These are phyloP conservation scores for Saitozyma sp. DNA, from an alignment of 768 basidiomycete genomes.

Conservation along the genomic window DNA sequence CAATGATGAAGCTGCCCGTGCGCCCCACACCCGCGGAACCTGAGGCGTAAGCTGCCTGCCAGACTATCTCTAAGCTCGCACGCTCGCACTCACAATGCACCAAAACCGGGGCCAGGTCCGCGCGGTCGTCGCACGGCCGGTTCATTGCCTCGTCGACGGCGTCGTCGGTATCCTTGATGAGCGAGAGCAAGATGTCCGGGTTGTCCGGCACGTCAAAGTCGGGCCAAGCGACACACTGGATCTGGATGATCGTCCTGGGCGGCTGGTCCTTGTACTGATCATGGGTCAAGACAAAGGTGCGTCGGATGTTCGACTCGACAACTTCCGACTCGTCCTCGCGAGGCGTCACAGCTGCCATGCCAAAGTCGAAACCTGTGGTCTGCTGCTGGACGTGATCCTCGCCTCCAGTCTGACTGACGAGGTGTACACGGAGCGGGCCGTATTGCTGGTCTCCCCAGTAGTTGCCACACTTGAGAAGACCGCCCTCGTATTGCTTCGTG, in stretches of 20 bases:
- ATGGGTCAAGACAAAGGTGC: slow-evolving; percentile 67
- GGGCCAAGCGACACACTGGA: slow-evolving; percentile 94
- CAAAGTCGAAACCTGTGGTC: slow-evolving; percentile 57
- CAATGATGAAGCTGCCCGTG: slow-evolving; percentile 88
- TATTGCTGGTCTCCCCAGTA: slow-evolving; percentile 73
- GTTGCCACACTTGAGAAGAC: slow-evolving; percentile 82
- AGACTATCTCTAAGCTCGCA: neutral
- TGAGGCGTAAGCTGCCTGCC: slow-evolving; percentile 2
- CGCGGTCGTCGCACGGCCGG: slow-evolving; percentile 2
- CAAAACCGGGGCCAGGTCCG: slow-evolving; percentile 40
- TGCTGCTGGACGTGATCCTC: slow-evolving; percentile 47
- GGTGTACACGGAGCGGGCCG: slow-evolving; percentile 68
- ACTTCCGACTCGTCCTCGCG: neutral
- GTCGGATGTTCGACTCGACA: slow-evolving; percentile 50
- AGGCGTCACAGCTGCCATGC: slow-evolving; percentile 37
- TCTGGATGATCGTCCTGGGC: slow-evolving; percentile 71
- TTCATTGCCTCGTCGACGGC: slow-evolving; percentile 29
- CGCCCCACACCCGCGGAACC: slow-evolving; percentile 91
- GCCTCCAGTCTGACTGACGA: slow-evolving; percentile 58
- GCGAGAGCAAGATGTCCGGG: slow-evolving; percentile 68
- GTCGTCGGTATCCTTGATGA: slow-evolving; percentile 70
- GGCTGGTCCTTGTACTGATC: slow-evolving; percentile 62
- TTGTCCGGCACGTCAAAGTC: slow-evolving; percentile 93
- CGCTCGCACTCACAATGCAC: slow-evolving; percentile 46
- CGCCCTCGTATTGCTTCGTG: slow-evolving; percentile 84